Evolutionary conservation across 116 monocot genomes (phyloP), one percentile per base, ranked within the genome.

Genomic region (Trichopus zeylanicus): DNA sequence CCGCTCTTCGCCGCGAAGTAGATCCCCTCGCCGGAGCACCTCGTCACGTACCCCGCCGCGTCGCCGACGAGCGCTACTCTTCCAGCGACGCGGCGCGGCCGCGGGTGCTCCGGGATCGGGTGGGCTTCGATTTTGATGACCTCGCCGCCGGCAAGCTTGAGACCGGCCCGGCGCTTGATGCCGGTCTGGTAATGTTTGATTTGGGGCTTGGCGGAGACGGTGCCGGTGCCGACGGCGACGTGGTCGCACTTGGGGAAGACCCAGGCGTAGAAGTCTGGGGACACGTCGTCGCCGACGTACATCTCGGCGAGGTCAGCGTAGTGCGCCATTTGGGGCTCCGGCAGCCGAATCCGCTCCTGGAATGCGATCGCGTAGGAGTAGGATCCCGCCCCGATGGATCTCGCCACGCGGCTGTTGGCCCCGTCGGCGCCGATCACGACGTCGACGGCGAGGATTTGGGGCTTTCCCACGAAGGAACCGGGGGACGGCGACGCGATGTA

Each of bases 211-310:
- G 86, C 53, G 10, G 48, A 39, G 18, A 74, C 71, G 26, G 94
- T 94, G 20, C 93, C 93, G 11, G 93, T 86, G 13, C 94, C 94
- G 34, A 94, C 94, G 18, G 94, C 94, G 23, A 94, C 94, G 68
- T 89, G 94, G 60, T 93, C 93, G 83, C 93, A 93, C 32, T 93
- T 88, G 34, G 93, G 93, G 78, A 93, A 93, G 13, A 93, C 93
- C 93, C 93, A 93, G 27, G 69, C 94, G 80, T 89, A 89, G 86
- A 94, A 94, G 63, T 94, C 89, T 9, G 94, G 94, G 12, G 83
- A 86, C 1, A 94, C 94, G 75, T 94, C 94, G 34, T 52, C 51
- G 52, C 94, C 89, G 61, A 94, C 73, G 78, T 89, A 94, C 89
- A 89, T 94, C 68, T 89, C 89, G 13, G 94, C 89, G 53, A 94